These are phyloP conservation scores for Aspergillus bridgeri DNA, from an alignment of 495 filamentous ascomycete species.

Conservation along the genomic window DNA sequence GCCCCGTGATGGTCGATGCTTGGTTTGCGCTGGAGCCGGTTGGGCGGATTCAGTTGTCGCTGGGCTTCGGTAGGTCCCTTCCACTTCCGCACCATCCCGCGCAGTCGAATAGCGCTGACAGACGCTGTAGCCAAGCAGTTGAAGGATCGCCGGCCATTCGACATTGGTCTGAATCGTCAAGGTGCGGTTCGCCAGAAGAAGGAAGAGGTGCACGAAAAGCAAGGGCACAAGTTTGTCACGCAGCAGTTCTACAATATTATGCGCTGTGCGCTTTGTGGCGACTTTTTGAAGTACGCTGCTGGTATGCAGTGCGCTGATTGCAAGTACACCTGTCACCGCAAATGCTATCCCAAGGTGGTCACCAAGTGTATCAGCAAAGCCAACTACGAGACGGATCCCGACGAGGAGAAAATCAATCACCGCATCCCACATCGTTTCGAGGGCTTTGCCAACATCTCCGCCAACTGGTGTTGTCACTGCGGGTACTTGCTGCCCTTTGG, in stretches of 20 bases:
- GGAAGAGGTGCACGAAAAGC: slow-evolving; percentile 96
- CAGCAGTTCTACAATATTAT: slow-evolving; percentile 99
- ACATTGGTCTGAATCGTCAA: slow-evolving; percentile 87
- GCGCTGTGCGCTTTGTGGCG: slow-evolving; percentile 97
- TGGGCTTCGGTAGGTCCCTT: slow-evolving; percentile 72
- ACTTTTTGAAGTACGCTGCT: slow-evolving; percentile 96
- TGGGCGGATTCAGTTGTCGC: slow-evolving; percentile 78
- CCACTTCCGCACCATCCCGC: neutral
- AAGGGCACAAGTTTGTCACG: slow-evolving; percentile 95
- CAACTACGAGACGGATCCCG: slow-evolving; percentile 94
- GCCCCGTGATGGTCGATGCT: slow-evolving; percentile 75
- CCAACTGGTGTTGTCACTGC: slow-evolving; percentile 99
- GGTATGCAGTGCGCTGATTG: slow-evolving; percentile 99
- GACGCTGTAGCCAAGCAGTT: slow-evolving; percentile 57
- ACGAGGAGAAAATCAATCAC: slow-evolving; percentile 99
- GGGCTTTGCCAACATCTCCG: slow-evolving; percentile 89
- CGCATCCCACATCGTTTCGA: slow-evolving; percentile 97
- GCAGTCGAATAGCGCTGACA: slow-evolving; percentile 30
- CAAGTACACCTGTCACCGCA: slow-evolving; percentile 98
- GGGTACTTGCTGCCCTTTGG: slow-evolving; percentile 97
- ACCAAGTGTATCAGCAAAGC: slow-evolving; percentile 99
- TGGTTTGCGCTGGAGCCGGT: slow-evolving; percentile 98
- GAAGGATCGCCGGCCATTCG: slow-evolving; percentile 67
- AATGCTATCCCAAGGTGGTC: slow-evolving; percentile 95
- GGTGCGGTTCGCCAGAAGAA: slow-evolving; percentile 95